phyloP scores from a whole-genome alignment of 1,284 basidiomycete species.

The Sporisorium reilianum region DNA sequence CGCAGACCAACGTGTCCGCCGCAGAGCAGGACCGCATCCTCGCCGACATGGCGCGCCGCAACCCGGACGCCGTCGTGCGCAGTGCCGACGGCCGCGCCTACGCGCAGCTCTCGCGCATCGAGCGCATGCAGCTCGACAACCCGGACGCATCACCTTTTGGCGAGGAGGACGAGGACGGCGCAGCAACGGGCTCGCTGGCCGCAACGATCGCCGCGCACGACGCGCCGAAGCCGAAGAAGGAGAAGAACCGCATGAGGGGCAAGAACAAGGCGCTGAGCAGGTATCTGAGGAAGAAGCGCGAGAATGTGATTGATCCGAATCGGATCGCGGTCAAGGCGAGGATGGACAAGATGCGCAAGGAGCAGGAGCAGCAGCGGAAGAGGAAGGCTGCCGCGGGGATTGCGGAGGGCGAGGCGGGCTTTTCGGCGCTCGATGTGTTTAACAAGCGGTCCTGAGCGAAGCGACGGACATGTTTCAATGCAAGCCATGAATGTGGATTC shows the following conservation, averaged over 20 bases:
- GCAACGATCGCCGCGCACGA: slow-evolving; percentile 32
- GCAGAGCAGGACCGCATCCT: slow-evolving; percentile 72
- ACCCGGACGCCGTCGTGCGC: slow-evolving; percentile 29
- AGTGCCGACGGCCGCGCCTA: slow-evolving; percentile 64
- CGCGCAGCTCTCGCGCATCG: slow-evolving; percentile 57
- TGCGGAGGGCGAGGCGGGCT: slow-evolving; percentile 16
- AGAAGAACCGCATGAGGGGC: slow-evolving; percentile 63
- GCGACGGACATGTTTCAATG: not conserved
- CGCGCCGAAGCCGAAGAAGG: slow-evolving; percentile 35
- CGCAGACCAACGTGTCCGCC: slow-evolving; percentile 80
- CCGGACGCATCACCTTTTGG: slow-evolving; percentile 15
- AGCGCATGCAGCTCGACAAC: slow-evolving; percentile 59
- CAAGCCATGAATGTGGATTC: too few relatives aligned
- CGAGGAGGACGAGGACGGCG: slow-evolving; percentile 19
- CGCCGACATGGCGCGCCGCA: slow-evolving; percentile 25
- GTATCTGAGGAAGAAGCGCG: slow-evolving; percentile 64
- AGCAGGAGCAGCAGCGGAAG: slow-evolving; percentile 26
- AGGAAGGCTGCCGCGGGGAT: slow-evolving; percentile 36
- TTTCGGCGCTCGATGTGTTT: slow-evolving; percentile 43
- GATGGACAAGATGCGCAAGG: slow-evolving; percentile 45
- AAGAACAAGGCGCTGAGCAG: slow-evolving; percentile 63
- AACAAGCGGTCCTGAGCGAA: slow-evolving; percentile 21
- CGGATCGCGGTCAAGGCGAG: slow-evolving; percentile 49
- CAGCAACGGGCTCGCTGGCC: slow-evolving; percentile 20
- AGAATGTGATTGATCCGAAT: slow-evolving; percentile 65